Conservation (phyloP, 306 rosid genomes). For the Vicia villosa region DNA sequence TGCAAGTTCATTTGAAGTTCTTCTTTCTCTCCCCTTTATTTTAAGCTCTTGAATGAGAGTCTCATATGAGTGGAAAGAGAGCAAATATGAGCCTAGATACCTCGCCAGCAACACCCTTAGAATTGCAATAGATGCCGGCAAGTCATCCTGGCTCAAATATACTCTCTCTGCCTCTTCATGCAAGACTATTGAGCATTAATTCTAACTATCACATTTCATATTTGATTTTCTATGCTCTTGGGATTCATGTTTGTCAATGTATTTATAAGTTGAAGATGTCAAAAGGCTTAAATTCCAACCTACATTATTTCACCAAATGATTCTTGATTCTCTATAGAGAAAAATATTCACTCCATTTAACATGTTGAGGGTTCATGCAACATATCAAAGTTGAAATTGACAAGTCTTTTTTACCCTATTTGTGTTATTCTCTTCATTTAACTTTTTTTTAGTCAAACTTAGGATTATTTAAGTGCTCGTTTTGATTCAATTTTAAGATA, state of each 20-base stretch:
- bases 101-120: conserved; percentile 34
- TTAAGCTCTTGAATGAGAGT: conserved; percentile 20
- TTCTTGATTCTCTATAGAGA: not conserved
- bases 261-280: conserved; percentile 41
- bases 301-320: not conserved
- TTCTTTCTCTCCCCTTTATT: no score
- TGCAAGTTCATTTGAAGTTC: no score
- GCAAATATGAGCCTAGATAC: conserved; percentile 36
- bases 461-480: not conserved
- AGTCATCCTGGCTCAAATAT: conserved; percentile 62
- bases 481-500: not conserved
- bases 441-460: not conserved
- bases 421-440: not conserved
- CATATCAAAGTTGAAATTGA: not conserved
- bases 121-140: conserved; percentile 40
- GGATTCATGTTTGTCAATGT: not conserved
- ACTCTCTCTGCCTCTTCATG: conserved; percentile 48
- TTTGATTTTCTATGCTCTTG: not conserved
- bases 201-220: not conserved
- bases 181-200: conserved; percentile 37
- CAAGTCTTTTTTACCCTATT: not conserved
- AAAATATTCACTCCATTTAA: not conserved
- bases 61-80: conserved; percentile 44
- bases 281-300: conserved; percentile 31
- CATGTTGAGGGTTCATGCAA: not conserved